Conservation (phyloP, 2,329 filamentous ascomycete genomes). For the Ascochyta koolunga region DNA sequence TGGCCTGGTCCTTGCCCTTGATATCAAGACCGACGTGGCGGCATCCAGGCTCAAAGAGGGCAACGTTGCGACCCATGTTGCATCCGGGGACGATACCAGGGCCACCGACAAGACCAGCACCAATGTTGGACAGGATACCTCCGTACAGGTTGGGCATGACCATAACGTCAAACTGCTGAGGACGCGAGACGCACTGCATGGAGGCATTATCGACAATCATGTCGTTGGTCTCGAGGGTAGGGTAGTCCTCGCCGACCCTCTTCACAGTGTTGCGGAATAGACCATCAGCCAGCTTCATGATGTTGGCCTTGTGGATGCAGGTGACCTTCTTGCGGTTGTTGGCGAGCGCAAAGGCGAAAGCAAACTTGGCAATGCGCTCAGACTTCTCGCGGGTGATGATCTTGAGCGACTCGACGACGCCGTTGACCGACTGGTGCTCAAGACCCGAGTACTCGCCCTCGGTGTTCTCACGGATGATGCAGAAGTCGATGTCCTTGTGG, state of each 20-base stretch:
- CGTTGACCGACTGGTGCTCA: slow-evolving; percentile 95
- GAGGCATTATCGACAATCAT: slow-evolving; percentile 99
- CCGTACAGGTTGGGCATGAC: slow-evolving; percentile 99
- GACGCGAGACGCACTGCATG: slow-evolving; percentile 96
- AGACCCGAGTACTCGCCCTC: slow-evolving; percentile 99
- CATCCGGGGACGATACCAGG: slow-evolving; percentile 96
- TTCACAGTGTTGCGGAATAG: slow-evolving; percentile 99
- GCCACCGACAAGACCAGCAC: slow-evolving; percentile 93
- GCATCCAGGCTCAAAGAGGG: slow-evolving; percentile 98
- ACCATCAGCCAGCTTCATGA: slow-evolving; percentile 99
- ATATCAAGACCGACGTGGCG: slow-evolving; percentile 99
- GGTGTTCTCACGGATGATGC: slow-evolving; percentile 99
- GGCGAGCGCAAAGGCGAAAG: slow-evolving; percentile 95
- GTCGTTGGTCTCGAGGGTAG: slow-evolving; percentile 93
- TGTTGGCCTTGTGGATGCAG: slow-evolving; percentile 99
- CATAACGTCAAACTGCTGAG: slow-evolving; percentile 99
- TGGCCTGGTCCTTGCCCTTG: slow-evolving; percentile 99
- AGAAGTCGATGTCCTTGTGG: slow-evolving; percentile 95
- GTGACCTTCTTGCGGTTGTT: slow-evolving; percentile 99
- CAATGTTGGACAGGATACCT: slow-evolving; percentile 98
- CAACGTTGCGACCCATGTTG: slow-evolving; percentile 99
- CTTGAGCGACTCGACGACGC: slow-evolving; percentile 98
- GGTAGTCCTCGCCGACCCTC: slow-evolving; percentile 90
- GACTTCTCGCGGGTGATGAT: slow-evolving; percentile 99
- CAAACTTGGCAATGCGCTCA: slow-evolving; percentile 98